phyloP scores from a whole-genome alignment of 345 rosid genomes.

The Kernera saxatilis region DNA sequence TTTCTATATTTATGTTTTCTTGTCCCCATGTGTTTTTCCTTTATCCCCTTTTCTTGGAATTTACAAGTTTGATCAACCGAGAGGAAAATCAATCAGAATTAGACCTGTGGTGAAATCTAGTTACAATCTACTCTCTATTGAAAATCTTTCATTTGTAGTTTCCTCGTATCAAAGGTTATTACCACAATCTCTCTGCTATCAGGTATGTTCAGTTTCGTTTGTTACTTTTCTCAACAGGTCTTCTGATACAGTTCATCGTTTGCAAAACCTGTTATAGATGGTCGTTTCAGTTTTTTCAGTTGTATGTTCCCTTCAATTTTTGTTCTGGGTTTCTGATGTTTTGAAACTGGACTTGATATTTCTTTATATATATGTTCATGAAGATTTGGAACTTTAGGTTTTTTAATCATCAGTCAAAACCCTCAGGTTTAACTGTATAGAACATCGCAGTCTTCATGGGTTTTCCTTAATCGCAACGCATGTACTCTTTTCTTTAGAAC shows the following conservation, averaged over 20 bases:
- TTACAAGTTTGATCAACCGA: slow-evolving; percentile 30
- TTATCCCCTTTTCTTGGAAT: slow-evolving; percentile 34
- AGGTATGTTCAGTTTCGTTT: slow-evolving; percentile 18
- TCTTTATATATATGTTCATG: neutral
- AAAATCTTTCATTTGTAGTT: neutral
- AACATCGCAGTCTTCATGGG: neutral
- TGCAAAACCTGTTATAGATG: neutral
- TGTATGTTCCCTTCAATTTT: slow-evolving; percentile 4
- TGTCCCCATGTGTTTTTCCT: slow-evolving; percentile 12
- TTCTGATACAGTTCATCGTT: slow-evolving; percentile 6
- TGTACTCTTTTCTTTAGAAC: neutral
- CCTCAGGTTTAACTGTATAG: neutral
- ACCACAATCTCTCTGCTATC: slow-evolving; percentile 1
- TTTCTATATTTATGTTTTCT: slow-evolving; percentile 2
- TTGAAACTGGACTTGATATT: neutral
- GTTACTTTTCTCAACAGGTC: neutral
- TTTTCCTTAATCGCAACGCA: neutral
- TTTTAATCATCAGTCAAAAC: neutral
- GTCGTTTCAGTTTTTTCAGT: neutral
- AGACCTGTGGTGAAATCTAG: slow-evolving; percentile 3
- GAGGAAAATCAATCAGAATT: neutral
- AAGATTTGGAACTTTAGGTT: neutral
- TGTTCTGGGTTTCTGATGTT: slow-evolving; percentile 3
- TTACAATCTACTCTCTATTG: slow-evolving; percentile 4
- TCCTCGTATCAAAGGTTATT: slow-evolving; percentile 10